Conservation (phyloP, 2,329 filamentous ascomycete species). For the Aspergillus piperis region DNA sequence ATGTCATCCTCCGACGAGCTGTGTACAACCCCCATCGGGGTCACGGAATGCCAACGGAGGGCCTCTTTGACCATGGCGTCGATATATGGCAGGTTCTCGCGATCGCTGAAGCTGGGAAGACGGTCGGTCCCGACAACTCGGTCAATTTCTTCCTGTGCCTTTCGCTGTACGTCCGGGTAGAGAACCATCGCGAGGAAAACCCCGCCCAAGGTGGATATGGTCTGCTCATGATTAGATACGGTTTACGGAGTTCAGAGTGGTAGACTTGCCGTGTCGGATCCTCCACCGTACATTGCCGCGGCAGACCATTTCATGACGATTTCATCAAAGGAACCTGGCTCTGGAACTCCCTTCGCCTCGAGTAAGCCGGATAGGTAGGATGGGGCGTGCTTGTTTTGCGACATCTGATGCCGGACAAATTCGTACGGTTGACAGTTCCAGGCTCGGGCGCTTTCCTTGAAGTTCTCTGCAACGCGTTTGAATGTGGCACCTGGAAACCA, state of each 20-base stretch:
- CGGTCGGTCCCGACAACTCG: constrained; percentile 8
- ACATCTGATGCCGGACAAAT: constrained; percentile 20
- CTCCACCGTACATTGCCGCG: constrained; percentile 45
- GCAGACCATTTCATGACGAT: constrained; percentile 46
- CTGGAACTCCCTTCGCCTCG: constrained; percentile 5
- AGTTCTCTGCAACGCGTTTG: background rate
- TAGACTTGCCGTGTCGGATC: constrained; percentile 42
- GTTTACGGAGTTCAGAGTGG: background rate
- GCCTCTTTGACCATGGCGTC: constrained; percentile 37
- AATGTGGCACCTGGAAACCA: constrained; percentile 12
- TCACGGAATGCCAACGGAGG: constrained; percentile 34
- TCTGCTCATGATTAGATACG: background rate
- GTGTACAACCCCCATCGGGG: constrained; percentile 31
- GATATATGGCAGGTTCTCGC: constrained; percentile 29
- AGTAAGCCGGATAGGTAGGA: constrained; percentile 25
- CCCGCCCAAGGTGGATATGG: background rate
- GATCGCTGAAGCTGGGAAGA: constrained; percentile 6
- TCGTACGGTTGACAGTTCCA: constrained; percentile 44
- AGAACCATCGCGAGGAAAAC: constrained; percentile 11
- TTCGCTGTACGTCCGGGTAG: constrained; percentile 11
- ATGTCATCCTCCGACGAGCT: constrained; percentile 25
- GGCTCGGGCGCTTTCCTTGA: constrained; percentile 30
- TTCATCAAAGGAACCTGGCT: constrained; percentile 28
- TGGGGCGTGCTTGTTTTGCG: constrained; percentile 4
- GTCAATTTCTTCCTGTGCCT: constrained; percentile 15